Evolutionary conservation across 2,329 filamentous ascomycete genomes (phyloP).

Genomic region (Xylariales sp.): DNA sequence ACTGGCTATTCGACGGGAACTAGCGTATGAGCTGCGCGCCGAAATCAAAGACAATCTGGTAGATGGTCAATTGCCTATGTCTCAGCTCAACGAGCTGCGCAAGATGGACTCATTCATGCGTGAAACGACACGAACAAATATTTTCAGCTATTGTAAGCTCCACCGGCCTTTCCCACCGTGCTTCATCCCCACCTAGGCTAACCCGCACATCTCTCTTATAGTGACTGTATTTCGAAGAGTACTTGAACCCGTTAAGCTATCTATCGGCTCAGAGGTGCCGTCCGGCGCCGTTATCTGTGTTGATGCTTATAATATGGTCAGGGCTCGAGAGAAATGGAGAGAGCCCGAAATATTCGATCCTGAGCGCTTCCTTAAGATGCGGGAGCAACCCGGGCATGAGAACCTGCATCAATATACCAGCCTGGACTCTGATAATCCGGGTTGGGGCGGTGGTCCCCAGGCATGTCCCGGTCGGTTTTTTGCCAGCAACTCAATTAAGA

Average conservation of each 20-base stretch:
- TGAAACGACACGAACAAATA: slow-evolving; percentile 37
- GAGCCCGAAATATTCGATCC: slow-evolving; percentile 42
- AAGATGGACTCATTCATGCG: slow-evolving; percentile 45
- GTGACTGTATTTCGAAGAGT: slow-evolving; percentile 40
- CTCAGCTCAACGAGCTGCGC: slow-evolving; percentile 39
- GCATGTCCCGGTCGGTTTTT: slow-evolving; percentile 42
- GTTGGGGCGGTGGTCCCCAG: slow-evolving; percentile 46
- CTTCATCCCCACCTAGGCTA: neutral
- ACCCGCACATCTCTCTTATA: slow-evolving; percentile 13
- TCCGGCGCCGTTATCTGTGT: slow-evolving; percentile 41
- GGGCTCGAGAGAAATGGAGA: slow-evolving; percentile 37
- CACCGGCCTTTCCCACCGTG: no score
- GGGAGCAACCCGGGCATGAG: slow-evolving; percentile 38
- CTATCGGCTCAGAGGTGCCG: slow-evolving; percentile 41
- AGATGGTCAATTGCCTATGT: slow-evolving; percentile 37
- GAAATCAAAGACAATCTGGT: slow-evolving; percentile 22
- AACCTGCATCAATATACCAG: slow-evolving; percentile 39
- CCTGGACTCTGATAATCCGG: slow-evolving; percentile 37
- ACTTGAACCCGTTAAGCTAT: slow-evolving; percentile 39
- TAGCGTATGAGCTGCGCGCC: slow-evolving; percentile 30
- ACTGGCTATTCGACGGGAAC: slow-evolving; percentile 23
- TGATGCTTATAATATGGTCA: slow-evolving; percentile 40
- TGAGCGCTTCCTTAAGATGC: slow-evolving; percentile 37
- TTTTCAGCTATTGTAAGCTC: slow-evolving; percentile 29
- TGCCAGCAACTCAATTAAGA: slow-evolving; percentile 44